phyloP scores from a whole-genome alignment of 2,329 filamentous ascomycete species.

The Exophiala sp. region DNA sequence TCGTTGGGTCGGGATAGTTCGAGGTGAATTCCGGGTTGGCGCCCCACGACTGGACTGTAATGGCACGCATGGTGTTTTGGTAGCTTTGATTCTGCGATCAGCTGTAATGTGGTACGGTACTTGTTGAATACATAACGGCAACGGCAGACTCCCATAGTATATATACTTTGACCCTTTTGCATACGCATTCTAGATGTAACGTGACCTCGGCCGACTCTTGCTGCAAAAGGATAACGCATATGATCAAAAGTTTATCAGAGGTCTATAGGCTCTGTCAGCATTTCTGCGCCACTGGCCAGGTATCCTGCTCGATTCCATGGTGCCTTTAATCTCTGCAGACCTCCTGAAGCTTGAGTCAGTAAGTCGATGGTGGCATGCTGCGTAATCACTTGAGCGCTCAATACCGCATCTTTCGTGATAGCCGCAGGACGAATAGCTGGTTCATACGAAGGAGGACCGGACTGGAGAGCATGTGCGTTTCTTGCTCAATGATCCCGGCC shows the following conservation, averaged over 20 bases:
- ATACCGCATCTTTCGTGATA: too few relatives aligned
- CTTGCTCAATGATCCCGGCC: too few relatives aligned
- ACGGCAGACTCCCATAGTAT: background rate
- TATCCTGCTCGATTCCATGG: too few relatives aligned
- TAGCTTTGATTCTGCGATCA: background rate
- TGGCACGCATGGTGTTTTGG: slow-evolving; percentile 18
- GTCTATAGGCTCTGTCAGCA: slow-evolving; percentile 3
- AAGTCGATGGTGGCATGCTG: too few relatives aligned
- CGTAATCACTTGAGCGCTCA: too few relatives aligned
- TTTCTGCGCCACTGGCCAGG: too few relatives aligned
- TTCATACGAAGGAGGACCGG: background rate
- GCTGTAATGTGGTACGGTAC: too few relatives aligned
- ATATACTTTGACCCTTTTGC: background rate
- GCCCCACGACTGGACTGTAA: slow-evolving; percentile 24
- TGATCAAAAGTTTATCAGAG: background rate
- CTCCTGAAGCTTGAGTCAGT: too few relatives aligned
- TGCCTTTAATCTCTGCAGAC: too few relatives aligned
- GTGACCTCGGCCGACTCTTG: background rate
- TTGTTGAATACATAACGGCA: too few relatives aligned
- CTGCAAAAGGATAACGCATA: slow-evolving; percentile 1
- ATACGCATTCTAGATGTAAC: background rate
- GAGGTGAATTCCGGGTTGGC: slow-evolving; percentile 17
- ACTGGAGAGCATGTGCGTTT: background rate
- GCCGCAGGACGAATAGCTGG: background rate
- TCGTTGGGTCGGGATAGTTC: slow-evolving; percentile 14